Conservation (phyloP, 2,329 filamentous ascomycete genomes). For the Aotearoamyces nothofagi region DNA sequence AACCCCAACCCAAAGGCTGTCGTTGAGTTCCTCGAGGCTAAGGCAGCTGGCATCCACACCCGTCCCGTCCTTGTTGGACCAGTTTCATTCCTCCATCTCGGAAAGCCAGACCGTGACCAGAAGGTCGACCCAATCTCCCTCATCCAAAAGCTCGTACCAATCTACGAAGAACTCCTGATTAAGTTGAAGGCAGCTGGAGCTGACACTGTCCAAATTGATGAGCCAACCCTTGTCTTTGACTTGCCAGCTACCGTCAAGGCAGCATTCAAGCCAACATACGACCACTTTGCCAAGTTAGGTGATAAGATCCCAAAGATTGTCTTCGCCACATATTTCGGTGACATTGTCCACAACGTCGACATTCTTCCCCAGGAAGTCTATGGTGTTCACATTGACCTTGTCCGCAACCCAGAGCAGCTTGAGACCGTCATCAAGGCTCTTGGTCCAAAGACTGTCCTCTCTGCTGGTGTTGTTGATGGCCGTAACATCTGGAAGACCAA, state of each 20-base stretch:
- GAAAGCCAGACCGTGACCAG: conserved; percentile 95
- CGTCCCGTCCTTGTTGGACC: conserved; percentile 91
- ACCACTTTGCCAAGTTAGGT: conserved; percentile 67
- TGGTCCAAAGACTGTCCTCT: conserved; percentile 79
- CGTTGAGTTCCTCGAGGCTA: conserved; percentile 87
- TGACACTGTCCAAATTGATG: conserved; percentile 94
- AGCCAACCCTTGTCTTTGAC: conserved; percentile 93
- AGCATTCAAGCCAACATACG: conserved; percentile 95
- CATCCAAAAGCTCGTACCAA: conserved; percentile 80
- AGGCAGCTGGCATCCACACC: conserved; percentile 87
- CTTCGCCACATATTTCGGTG: conserved; percentile 96
- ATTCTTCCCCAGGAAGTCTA: conserved; percentile 66
- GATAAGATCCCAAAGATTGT: conserved; percentile 74
- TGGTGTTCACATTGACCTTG: conserved; percentile 86
- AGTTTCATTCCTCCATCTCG: conserved; percentile 93
- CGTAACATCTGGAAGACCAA: conserved; percentile 99
- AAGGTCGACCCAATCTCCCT: conserved; percentile 86
- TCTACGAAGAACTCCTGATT: conserved; percentile 85
- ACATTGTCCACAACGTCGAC: conserved; percentile 98
- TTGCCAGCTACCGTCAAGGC: conserved; percentile 80
- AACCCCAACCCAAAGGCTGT: conserved; percentile 82
- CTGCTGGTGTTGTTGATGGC: conserved; percentile 91
- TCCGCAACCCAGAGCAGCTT: conserved; percentile 97
- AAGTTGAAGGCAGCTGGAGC: conserved; percentile 94
- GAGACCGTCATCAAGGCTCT: conserved; percentile 70